These are phyloP conservation scores for Pseudohyphozyma bogoriensis DNA, from an alignment of 768 basidiomycete genomes.

Conservation along the genomic window DNA sequence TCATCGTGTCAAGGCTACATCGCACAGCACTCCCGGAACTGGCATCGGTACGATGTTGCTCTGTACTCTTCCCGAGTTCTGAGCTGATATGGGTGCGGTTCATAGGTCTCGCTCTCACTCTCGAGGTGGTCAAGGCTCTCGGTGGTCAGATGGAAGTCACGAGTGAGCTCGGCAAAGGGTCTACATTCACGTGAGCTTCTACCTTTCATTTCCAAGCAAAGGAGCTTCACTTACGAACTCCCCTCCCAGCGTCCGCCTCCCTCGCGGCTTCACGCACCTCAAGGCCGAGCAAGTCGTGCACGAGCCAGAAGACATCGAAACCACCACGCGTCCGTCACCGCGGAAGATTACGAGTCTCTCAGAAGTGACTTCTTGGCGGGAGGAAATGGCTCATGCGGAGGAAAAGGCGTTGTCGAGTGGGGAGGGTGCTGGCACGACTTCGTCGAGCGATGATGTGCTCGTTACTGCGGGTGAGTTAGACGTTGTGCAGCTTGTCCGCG, in stretches of 20 bases:
- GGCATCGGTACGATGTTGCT: neutral
- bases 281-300: constrained; percentile 20
- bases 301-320: constrained; percentile 5
- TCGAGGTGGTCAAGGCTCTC: constrained; percentile 22
- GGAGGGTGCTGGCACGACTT: too few species aligned
- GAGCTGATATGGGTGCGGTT: too few species aligned
- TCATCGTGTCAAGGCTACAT: constrained; percentile 19
- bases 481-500: neutral
- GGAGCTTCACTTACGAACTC: neutral
- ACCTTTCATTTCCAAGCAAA: neutral
- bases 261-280: constrained; percentile 21
- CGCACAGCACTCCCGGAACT: too few species aligned
- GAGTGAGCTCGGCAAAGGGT: constrained; percentile 15
- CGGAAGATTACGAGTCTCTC: too few species aligned
- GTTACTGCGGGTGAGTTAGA: neutral
- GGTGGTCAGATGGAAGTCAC: constrained; percentile 27
- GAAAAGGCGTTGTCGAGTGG: too few species aligned
- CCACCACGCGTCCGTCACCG: too few species aligned
- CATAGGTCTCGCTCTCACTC: constrained; percentile 26
- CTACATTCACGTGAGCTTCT: constrained; percentile 14
- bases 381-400: too few species aligned
- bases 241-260: neutral
- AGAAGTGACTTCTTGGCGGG: too few species aligned
- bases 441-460: neutral
- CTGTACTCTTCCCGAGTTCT: neutral